Base-by-base conservation (phyloP, 345 rosid species). In the Pugionium dolabratum region DNA sequence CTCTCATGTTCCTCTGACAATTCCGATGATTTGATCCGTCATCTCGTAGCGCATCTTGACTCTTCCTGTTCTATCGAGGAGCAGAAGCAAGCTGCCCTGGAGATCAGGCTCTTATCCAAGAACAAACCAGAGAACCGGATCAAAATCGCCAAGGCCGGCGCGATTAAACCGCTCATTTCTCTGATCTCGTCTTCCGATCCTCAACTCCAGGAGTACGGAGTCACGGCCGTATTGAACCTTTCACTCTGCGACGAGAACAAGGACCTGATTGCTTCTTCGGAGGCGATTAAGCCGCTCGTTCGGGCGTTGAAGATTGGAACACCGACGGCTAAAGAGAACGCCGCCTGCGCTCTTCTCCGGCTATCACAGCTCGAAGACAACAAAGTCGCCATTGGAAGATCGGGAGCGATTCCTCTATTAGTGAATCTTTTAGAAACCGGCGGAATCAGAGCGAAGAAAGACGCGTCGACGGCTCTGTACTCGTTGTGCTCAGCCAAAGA, bases 161-260 rank as follows among this genome's bases (percentile, higher is more conserved):
- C 99, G 44, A 72, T 94, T 52, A 85, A 76, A 81, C 97, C 99
- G 2, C 61, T 94, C 51, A 55, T 94, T 60, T 72, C 86, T 48
- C 57, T 88, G 39, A 66, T 86, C 61, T 80, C 89, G 0, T 86
- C 95, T 2, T 76, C 91, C 2, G 98, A 92, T 67, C 75, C 73
- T 56, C 86, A 86, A 81, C 82, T 88, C 58, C 99, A 94, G 50
- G 97, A 94, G 82, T 79, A 86, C 62, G 96, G 97, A 0, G 97
- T 94, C 75, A 94, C 99, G 1, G 88, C 99, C n/a, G 67, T 90
- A 54, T 73, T 88, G 73, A 94, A 94, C 54, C 86, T 94, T 5
- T 90, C 99, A 9, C 82, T 94, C 32, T 94, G 96, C 75, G 99
- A 94, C 48, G 99, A 94, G 79, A 94, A 90, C 76, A 94, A 90